Percentiles rank a stretch among this genome's conserved stretches.
These are phyloP conservation scores for Penicillium paradoxum DNA, from an alignment of 495 filamentous ascomycete genomes.

Conservation along the genomic window DNA sequence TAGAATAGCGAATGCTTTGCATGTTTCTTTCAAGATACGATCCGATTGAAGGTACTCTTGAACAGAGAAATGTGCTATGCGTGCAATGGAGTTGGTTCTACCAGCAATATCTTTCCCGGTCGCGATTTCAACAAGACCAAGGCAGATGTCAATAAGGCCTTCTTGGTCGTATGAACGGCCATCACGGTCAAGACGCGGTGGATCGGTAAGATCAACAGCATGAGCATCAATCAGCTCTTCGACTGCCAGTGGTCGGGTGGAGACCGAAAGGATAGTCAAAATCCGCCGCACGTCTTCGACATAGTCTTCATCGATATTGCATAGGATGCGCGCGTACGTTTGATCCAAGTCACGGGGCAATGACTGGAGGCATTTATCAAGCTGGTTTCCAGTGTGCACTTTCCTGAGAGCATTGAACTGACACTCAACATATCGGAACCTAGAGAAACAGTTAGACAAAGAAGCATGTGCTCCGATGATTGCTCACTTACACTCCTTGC, in stretches of 20 bases:
- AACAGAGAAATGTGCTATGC: slow-evolving; percentile 38
- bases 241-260: slow-evolving; percentile 24
- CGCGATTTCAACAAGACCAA: slow-evolving; percentile 25
- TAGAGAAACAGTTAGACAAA: slow-evolving; percentile 15
- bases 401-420: slow-evolving; percentile 28
- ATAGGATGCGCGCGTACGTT: slow-evolving; percentile 34
- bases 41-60: slow-evolving; percentile 39
- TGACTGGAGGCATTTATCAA: slow-evolving; percentile 24
- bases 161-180: slow-evolving; percentile 18
- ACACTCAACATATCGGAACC: slow-evolving; percentile 38
- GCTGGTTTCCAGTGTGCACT: slow-evolving; percentile 17
- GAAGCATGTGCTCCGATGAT: background rate
- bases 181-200: slow-evolving; percentile 17
- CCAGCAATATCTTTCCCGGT: background rate
- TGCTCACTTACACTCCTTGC: slow-evolving; percentile 31
- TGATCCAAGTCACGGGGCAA: slow-evolving; percentile 33
- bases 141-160: slow-evolving; percentile 25
- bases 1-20: slow-evolving; percentile 7
- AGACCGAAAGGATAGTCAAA: slow-evolving; percentile 30
- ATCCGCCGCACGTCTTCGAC: slow-evolving; percentile 24
- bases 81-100: slow-evolving; percentile 6
- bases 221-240: slow-evolving; percentile 28
- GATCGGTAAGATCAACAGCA: slow-evolving; percentile 21
- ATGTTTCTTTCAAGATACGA: slow-evolving; percentile 22
- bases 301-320: slow-evolving; percentile 19